These are phyloP conservation scores for Xylaria sp. DNA, from an alignment of 2,329 filamentous ascomycete genomes.

Conservation along the genomic window DNA sequence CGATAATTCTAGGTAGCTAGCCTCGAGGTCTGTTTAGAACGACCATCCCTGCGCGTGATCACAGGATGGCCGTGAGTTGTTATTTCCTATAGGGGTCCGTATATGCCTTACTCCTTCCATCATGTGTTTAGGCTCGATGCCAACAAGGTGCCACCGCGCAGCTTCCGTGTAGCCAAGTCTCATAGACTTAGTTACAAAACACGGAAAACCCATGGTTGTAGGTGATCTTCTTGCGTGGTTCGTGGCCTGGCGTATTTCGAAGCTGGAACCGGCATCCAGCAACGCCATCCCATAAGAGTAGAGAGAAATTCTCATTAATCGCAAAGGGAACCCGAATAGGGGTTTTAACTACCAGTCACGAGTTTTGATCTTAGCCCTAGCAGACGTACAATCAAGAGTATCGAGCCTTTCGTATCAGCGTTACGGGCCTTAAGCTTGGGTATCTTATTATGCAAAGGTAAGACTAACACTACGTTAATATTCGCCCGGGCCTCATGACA, in stretches of 20 bases:
- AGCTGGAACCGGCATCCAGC: neutral
- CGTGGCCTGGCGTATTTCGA: neutral
- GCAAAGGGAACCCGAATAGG: neutral
- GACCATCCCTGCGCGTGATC: neutral
- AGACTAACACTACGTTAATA: neutral
- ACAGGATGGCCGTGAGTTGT: conserved; percentile 3
- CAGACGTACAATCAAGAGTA: neutral
- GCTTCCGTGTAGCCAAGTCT: neutral
- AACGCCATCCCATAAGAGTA: neutral
- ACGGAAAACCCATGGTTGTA: neutral
- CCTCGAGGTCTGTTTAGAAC: neutral
- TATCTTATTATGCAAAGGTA: neutral
- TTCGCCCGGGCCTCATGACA: neutral
- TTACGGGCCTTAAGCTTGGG: neutral
- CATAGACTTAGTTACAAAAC: too few relatives aligned
- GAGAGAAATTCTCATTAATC: neutral
- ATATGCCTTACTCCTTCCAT: conserved; percentile 36
- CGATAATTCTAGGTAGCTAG: conserved; percentile 7
- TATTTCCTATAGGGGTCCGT: conserved; percentile 15
- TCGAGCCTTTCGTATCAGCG: neutral
- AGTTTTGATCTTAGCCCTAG: neutral
- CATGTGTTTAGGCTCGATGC: conserved; percentile 12
- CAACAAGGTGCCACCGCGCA: neutral
- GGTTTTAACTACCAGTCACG: neutral
- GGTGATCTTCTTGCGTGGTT: neutral